A percentile compares a stretch with the other conserved stretches of the same genome.
These are phyloP conservation scores for Boletellus emodensis DNA, from an alignment of 768 basidiomycete species.

Conservation along the genomic window DNA sequence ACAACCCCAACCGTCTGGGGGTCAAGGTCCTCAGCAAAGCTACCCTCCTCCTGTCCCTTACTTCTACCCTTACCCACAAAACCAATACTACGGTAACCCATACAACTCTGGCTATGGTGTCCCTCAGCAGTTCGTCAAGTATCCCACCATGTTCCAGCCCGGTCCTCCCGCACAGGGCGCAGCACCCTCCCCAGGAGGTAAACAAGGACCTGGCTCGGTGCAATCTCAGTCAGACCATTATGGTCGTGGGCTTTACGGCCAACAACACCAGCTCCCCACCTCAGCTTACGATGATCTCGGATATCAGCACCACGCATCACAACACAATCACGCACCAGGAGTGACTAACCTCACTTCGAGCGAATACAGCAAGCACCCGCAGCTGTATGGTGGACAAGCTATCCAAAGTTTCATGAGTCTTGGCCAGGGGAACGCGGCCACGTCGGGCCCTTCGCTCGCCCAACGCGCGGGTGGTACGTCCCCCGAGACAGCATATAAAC, in stretches of 20 bases:
- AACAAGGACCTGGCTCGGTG: conserved; percentile 57
- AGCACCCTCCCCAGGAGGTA: conserved; percentile 60
- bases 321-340: conserved; percentile 51
- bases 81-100: conserved; percentile 71
- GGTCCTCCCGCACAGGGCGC: conserved; percentile 66
- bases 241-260: conserved; percentile 61
- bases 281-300: conserved; percentile 49
- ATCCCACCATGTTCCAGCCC: conserved; percentile 71
- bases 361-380: conserved; percentile 45
- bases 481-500: conserved; percentile 73
- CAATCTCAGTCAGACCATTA: conserved; percentile 57
- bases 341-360: conserved; percentile 37
- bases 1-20: conserved; percentile 55
- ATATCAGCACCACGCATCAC: conserved; percentile 52
- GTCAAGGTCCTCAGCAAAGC: conserved; percentile 62
- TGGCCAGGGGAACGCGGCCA: conserved; percentile 38
- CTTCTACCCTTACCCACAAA: conserved; percentile 68
- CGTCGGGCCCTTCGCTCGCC: conserved; percentile 45
- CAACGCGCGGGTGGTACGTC: conserved; percentile 49
- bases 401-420: conserved; percentile 74
- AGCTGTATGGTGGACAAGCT: conserved; percentile 48
- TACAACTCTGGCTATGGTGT: conserved; percentile 55
- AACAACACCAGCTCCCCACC: conserved; percentile 47
- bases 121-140: conserved; percentile 73
- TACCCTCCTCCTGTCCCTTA: conserved; percentile 61